A percentile compares a stretch with the other conserved stretches of the same genome.
These are phyloP conservation scores for Clarireedia sp. DNA, from an alignment of 2,329 filamentous ascomycete genomes.

Conservation along the genomic window DNA sequence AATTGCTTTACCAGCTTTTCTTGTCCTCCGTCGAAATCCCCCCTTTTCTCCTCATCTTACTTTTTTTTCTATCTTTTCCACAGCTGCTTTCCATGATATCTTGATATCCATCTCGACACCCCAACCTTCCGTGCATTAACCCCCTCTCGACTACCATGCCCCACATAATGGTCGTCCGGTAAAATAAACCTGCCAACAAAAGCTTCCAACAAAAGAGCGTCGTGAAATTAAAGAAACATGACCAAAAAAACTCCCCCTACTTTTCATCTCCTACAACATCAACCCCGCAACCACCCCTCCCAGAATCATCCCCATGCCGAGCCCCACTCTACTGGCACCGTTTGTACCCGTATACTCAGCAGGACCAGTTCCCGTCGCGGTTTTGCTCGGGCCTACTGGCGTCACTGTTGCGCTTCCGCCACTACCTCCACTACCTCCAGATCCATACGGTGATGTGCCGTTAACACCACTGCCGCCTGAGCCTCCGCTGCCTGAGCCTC, in stretches of 20 bases:
- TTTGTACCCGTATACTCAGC: conserved; percentile 4
- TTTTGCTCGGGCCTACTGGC: conserved; percentile 12
- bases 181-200: not conserved
- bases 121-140: too few relatives aligned
- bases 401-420: conserved; percentile 7
- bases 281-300: not conserved
- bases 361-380: not conserved
- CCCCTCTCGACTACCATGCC: too few relatives aligned
- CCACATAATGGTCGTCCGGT: not conserved
- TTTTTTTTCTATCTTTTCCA: not conserved
- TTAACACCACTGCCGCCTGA: not conserved
- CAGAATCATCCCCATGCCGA: not conserved
- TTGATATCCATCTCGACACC: too few relatives aligned
- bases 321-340: not conserved
- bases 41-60: not conserved
- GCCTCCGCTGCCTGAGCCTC: not conserved
- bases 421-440: not conserved
- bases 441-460: not conserved
- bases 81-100: not conserved
- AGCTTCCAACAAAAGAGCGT: not conserved
- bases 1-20: too few relatives aligned
- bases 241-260: not conserved
- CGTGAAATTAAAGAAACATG: not conserved
- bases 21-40: too few relatives aligned
- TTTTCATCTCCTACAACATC: not conserved